phyloP scores from a whole-genome alignment of 768 basidiomycete species.

The Tricholoma matsutake region DNA sequence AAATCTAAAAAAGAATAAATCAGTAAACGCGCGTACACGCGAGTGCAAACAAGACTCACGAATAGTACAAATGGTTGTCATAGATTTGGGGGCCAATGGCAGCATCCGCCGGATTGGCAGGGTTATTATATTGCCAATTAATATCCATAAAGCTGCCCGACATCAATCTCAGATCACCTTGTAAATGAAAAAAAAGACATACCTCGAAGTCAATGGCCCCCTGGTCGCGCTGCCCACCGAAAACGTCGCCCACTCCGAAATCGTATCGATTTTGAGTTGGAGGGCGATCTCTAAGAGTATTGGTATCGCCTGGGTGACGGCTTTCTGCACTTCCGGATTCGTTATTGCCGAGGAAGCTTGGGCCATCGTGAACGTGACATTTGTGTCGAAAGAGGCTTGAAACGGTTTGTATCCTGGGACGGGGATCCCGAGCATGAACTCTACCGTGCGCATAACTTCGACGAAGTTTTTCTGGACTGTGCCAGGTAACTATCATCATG shows the following conservation, averaged over 20 bases:
- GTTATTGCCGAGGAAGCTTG: background rate
- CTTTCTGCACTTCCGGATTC: background rate
- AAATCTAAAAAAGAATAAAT: conserved; percentile 38
- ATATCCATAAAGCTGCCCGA: conserved; percentile 74
- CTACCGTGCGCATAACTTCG: conserved; percentile 54
- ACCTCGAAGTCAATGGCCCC: conserved; percentile 36
- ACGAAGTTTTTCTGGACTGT: conserved; percentile 73
- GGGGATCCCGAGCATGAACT: conserved; percentile 47
- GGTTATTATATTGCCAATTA: conserved; percentile 71
- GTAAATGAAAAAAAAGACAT: conserved; percentile 7
- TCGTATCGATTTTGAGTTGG: background rate
- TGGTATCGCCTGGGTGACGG: background rate
- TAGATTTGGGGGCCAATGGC: conserved; percentile 68
- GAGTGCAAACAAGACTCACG: conserved; percentile 37
- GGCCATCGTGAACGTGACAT: background rate
- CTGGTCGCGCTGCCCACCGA: background rate
- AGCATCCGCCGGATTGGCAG: conserved; percentile 68
- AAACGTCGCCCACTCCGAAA: background rate
- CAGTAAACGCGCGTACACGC: background rate
- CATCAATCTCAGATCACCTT: conserved; percentile 7
- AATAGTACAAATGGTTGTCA: conserved; percentile 80
- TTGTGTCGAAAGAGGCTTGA: background rate
- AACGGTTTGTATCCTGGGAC: conserved; percentile 22
- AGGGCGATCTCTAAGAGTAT: background rate
- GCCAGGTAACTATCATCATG: conserved; percentile 1